Evolutionary conservation across 345 rosid genomes (phyloP).

Genomic region (Citrus unshiu): DNA sequence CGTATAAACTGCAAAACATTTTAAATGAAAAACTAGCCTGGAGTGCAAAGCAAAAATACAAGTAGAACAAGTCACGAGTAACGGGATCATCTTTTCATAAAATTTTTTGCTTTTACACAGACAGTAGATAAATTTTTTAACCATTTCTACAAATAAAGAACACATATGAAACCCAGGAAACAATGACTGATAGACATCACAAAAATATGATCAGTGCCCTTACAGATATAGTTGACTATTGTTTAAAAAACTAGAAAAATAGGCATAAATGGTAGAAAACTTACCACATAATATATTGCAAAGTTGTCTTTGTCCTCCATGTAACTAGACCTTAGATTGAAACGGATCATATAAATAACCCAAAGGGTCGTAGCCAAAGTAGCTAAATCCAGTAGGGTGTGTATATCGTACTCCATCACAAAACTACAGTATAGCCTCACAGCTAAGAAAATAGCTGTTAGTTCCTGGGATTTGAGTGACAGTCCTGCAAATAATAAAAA

Average conservation of each 20-base stretch:
- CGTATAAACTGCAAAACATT: no score
- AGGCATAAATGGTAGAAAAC: slow-evolving; percentile 11
- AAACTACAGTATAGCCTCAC: slow-evolving; percentile 93
- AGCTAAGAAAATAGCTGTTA: slow-evolving; percentile 91
- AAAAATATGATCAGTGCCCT: background rate
- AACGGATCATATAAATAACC: slow-evolving; percentile 98
- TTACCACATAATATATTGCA: slow-evolving; percentile 87
- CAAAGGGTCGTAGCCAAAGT: slow-evolving; percentile 90
- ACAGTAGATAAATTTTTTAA: background rate
- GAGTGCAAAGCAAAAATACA: background rate
- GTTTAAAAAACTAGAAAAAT: background rate
- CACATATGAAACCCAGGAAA: background rate
- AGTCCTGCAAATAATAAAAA: slow-evolving; percentile 57
- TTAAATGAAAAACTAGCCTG: background rate
- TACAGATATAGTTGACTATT: background rate
- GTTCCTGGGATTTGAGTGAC: slow-evolving; percentile 91
- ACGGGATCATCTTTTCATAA: background rate
- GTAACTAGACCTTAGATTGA: slow-evolving; percentile 85
- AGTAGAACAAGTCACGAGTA: background rate
- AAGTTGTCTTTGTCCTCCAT: slow-evolving; percentile 98
- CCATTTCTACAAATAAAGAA: background rate
- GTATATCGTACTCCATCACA: slow-evolving; percentile 99
- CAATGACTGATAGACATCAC: background rate
- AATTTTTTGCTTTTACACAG: background rate
- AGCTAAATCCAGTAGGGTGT: slow-evolving; percentile 88